Percentiles rank a stretch among this genome's conserved stretches.
Evolutionary conservation across 2,329 filamentous ascomycete species (phyloP).

Genomic region (Trichophyton mentagrophytes): DNA sequence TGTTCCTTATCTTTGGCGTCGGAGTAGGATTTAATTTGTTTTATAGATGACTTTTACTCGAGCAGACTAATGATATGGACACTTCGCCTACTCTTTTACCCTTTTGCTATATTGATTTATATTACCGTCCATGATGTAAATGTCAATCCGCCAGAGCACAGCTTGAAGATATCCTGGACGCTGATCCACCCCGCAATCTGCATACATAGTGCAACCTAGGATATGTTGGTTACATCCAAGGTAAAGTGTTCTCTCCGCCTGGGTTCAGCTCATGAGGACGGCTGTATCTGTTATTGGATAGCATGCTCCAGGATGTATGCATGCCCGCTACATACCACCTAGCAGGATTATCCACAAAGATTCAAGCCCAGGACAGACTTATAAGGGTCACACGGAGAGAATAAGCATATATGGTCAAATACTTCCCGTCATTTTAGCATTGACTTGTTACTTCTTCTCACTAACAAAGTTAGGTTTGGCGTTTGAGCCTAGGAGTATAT

Average conservation of each 20-base stretch:
- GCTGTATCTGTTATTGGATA: not conserved
- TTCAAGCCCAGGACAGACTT: not conserved
- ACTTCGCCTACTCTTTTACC: not conserved
- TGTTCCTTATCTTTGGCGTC: constrained; percentile 14
- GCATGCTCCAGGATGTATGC: too few species aligned
- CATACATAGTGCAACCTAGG: not conserved
- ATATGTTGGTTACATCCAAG: not conserved
- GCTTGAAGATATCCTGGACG: not conserved
- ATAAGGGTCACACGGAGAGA: not conserved
- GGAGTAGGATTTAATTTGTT: not conserved
- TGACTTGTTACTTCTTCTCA: not conserved
- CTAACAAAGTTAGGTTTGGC: not conserved
- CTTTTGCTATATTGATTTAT: not conserved
- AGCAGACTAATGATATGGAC: not conserved
- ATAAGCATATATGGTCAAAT: not conserved
- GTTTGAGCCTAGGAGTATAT: not conserved
- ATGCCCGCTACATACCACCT: not conserved
- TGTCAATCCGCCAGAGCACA: too few species aligned
- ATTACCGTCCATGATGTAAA: not conserved
- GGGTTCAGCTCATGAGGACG: not conserved
- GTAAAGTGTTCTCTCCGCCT: not conserved
- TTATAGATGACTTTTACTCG: not conserved
- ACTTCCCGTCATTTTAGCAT: not conserved
- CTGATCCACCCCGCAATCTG: not conserved
- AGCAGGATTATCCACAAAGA: not conserved